A percentile compares a stretch with the other conserved stretches of the same genome.
These are phyloP conservation scores for Lentinula boryana DNA, from an alignment of 768 basidiomycete species.

Conservation along the genomic window DNA sequence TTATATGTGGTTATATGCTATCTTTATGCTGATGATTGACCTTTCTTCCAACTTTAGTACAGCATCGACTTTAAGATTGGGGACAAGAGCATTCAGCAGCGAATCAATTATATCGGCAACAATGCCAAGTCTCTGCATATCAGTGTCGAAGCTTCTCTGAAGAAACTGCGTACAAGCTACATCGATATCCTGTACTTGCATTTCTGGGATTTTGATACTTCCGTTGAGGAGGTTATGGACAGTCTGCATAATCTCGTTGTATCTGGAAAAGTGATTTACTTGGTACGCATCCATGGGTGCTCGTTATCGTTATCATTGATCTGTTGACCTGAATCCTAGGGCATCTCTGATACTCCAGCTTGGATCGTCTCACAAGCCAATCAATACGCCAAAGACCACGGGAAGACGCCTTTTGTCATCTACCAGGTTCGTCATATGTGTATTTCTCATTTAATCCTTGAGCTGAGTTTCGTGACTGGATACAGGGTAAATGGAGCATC, in stretches of 20 bases:
- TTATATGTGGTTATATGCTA: background rate
- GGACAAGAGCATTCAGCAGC: constrained; percentile 21
- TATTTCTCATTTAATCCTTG: background rate
- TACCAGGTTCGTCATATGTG: background rate
- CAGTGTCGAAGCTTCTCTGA: constrained; percentile 5
- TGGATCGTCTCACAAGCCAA: constrained; percentile 6
- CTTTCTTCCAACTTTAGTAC: constrained; percentile 26
- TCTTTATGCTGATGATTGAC: background rate
- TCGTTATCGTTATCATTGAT: background rate
- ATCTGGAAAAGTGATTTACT: constrained; percentile 36
- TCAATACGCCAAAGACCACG: constrained; percentile 19
- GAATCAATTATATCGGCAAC: constrained; percentile 42
- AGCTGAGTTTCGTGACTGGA: background rate
- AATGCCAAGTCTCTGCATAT: constrained; percentile 24
- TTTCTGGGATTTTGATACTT: constrained; percentile 6
- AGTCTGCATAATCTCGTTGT: constrained; percentile 33
- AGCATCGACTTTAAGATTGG: constrained; percentile 22
- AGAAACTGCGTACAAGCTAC: constrained; percentile 6
- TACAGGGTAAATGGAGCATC: constrained; percentile 23
- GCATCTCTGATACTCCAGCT: constrained; percentile 14
- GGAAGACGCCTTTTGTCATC: constrained; percentile 22
- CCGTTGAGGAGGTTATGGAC: constrained; percentile 10
- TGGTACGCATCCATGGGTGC: constrained; percentile 11
- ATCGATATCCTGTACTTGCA: constrained; percentile 7
- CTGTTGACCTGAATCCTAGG: constrained; percentile 6